A percentile compares a stretch with the other conserved stretches of the same genome.
These are phyloP conservation scores for Mariannaea sp. DNA, from an alignment of 2,329 filamentous ascomycete species.

Conservation along the genomic window DNA sequence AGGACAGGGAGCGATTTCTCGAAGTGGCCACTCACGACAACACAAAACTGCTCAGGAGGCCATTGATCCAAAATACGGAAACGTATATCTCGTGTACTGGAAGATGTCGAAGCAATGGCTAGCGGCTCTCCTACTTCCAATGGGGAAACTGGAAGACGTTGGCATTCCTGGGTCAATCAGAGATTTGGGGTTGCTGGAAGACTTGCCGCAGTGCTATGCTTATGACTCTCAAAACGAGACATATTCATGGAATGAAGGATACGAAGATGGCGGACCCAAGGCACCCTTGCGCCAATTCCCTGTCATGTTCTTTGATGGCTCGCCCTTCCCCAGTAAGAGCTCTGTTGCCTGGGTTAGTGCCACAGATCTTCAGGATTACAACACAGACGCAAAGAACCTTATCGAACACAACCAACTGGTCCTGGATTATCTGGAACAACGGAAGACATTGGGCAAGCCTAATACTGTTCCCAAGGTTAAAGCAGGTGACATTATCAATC, in stretches of 20 bases:
- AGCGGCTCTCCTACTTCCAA: conserved; percentile 18
- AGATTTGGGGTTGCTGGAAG: conserved; percentile 8
- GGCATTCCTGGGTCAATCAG: neutral
- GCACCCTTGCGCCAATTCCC: conserved; percentile 19
- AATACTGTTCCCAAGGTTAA: neutral
- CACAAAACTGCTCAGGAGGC: neutral
- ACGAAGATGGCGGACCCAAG: conserved; percentile 11
- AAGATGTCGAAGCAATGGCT: conserved; percentile 15
- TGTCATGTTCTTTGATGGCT: conserved; percentile 29
- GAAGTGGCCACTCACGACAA: neutral
- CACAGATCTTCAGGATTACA: conserved; percentile 12
- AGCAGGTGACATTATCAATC: neutral
- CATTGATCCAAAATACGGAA: conserved; percentile 13
- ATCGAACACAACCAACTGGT: neutral
- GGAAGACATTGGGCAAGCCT: neutral
- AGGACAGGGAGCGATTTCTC: neutral
- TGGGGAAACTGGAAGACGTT: conserved; percentile 7
- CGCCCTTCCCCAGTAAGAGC: conserved; percentile 14
- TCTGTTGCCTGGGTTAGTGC: conserved; percentile 23
- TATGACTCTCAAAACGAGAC: conserved; percentile 17
- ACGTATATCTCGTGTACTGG: conserved; percentile 24
- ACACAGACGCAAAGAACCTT: neutral
- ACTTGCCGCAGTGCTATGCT: conserved; percentile 21
- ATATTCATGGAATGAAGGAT: conserved; percentile 17
- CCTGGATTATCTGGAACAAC: neutral